Conservation (phyloP, 305 asterid species). For the Ajuga reptans region DNA sequence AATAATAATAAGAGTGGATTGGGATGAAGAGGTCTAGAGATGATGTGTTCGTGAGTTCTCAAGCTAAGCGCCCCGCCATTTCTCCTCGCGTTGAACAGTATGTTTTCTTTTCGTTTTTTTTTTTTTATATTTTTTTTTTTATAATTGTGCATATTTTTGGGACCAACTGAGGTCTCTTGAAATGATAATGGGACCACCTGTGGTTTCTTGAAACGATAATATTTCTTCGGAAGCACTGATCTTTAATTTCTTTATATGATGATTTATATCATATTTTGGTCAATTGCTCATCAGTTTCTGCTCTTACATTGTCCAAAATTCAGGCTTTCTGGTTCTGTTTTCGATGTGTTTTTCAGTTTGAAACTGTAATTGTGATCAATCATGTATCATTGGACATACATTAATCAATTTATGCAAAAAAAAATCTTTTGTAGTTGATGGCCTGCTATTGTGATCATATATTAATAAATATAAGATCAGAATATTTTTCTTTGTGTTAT, state of each 20-base stretch:
- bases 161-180: conserved; percentile 3
- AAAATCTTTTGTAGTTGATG: background rate
- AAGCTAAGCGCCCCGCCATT: conserved; percentile 43
- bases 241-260: too few species aligned
- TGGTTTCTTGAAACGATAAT: too few species aligned
- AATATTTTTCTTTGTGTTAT: background rate
- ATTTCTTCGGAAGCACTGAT: too few species aligned
- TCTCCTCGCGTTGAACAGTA: conserved; percentile 60
- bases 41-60: conserved; percentile 44
- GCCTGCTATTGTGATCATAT: conserved; percentile 8
- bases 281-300: conserved; percentile 19
- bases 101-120: conserved; percentile 23
- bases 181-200: background rate
- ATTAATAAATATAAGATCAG: background rate
- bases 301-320: background rate
- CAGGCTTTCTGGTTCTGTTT: conserved; percentile 8
- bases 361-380: conserved; percentile 2
- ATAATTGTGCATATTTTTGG: background rate
- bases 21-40: conserved; percentile 74
- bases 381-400: background rate
- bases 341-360: background rate
- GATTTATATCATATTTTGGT: background rate
- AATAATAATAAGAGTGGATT: conserved; percentile 14
- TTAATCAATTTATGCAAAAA: conserved; percentile 2
- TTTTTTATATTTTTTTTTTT: background rate